Evolutionary conservation across 352 stramenopile genomes (phyloP), one percentile per base, ranked within the genome.

Genomic region (Thraustotheca clavata): DNA sequence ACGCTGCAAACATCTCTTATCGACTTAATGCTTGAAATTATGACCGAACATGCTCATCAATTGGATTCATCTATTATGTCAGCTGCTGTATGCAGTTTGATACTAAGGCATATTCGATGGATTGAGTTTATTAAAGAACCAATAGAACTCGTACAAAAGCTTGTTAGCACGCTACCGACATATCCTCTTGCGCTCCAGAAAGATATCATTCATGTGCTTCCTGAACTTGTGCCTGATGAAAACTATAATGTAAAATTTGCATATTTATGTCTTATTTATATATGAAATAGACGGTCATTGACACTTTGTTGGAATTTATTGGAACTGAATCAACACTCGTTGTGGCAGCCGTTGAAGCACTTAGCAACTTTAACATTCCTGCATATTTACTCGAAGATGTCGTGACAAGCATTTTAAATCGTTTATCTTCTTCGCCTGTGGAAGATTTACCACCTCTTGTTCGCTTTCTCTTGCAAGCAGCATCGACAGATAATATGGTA

Each of bases 181-280:
- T 83, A 84, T 46, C 68, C 75, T 4, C 24, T 71, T 34, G 70
- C 67, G 35, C 65, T 86, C 22, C 79, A 85, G 60, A 71, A 70
- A n/a, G 77, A 88, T 24, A 69, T 88, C 43, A 86, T 88, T 67
- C 83, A 83, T 62, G 81, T 88, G 52, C 34, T 88, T 22, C 79
- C 79, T 2, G 79, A 88, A 54, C 75, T 88, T 41, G 75, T 76
- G 4, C 69, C 70, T 50, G 79, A 88, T 62, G 68, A 75, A 52
- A 73, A 87, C 39, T 54, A 62, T 0, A 24, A 66, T 55, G 71
- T 80, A 69, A 24, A 60, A 9, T 55, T 65, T 41, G 14, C 12
- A 9, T 11, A 62, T 18, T 16, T 12, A n/a, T 26, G 5, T 61
- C 22, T 18, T 16, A 59, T 55, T 61, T n/a, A 62, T 67, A 7